Evolutionary conservation across 306 rosid genomes (phyloP), one percentile per base, ranked within the genome.

Genomic region (Rosa multiflora): DNA sequence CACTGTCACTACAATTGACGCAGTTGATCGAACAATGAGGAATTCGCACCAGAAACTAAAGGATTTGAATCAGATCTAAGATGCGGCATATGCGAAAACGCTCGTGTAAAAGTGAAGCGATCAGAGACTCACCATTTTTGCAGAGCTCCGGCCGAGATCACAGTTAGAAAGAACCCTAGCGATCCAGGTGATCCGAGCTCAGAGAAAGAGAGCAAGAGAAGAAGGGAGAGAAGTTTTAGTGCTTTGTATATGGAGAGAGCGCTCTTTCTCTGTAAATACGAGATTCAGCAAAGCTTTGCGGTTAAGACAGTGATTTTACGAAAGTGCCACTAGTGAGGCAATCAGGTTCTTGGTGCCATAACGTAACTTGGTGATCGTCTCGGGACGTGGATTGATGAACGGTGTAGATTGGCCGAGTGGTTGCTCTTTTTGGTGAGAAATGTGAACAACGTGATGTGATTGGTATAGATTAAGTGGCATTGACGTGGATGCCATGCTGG

Each of bases 121-220:
- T 63, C 66, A 80, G 83, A 48, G 82, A 82, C 89, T 96, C 81
- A 93, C 99, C 98, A 96, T 96, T 87, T 85, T 83, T n/a, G 81
- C 66, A 75, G 89, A 80, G 81, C 84, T 87, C 81, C 63, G 84
- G 76, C 80, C 63, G 85, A 79, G 77, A 76, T 82, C 80, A 66
- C 73, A 80, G 75, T 83, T 44, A 78, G 67, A 67, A 77, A 88
- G 72, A 83, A 74, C 51, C 86, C 83, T 10, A 62, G 76, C 79
- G 85, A 91, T 85, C 71, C 61, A 77, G 81, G 53, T 70, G 84
- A 83, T 81, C 79, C 88, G 75, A 77, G 82, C 85, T 86, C 78
- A 61, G 79, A 72, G 76, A 75, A 72, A 8, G 70, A 75, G 72
- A 81, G 13, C 49, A 73, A 56, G 71, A 76, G 73, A 47, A 81